These are phyloP conservation scores for Eucalyptus pauciflora DNA, from an alignment of 345 rosid genomes.

Conservation along the genomic window DNA sequence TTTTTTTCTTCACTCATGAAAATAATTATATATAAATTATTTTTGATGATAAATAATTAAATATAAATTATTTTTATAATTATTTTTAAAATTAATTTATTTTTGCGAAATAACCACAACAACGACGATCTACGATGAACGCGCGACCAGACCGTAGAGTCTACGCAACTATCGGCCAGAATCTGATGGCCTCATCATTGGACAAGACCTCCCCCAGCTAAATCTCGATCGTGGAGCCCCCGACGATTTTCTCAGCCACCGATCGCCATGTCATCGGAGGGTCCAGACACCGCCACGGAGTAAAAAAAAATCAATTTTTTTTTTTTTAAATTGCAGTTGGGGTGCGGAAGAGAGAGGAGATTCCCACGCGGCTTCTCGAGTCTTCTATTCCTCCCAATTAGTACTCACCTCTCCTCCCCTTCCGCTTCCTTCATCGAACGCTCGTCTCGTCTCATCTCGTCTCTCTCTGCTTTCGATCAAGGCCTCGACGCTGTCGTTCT, in stretches of 20 bases:
- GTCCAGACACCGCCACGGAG: neutral
- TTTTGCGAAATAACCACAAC: too few relatives aligned
- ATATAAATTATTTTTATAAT: too few relatives aligned
- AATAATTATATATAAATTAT: too few relatives aligned
- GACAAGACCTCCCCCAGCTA: neutral
- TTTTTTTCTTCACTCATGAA: too few relatives aligned
- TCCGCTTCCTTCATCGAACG: neutral
- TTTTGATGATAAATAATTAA: too few relatives aligned
- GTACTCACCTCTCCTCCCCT: neutral
- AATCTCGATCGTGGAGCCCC: neutral
- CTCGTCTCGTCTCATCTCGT: neutral
- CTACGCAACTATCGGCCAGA: neutral
- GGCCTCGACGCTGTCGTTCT: neutral
- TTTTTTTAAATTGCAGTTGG: neutral
- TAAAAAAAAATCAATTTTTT: fast-evolving
- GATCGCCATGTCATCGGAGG: neutral
- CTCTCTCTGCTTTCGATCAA: neutral
- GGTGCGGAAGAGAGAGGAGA: neutral
- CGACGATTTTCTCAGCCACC: neutral
- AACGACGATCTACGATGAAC: too few relatives aligned
- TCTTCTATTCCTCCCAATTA: neutral
- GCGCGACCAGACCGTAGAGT: neutral
- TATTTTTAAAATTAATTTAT: too few relatives aligned
- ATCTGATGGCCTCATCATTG: neutral
- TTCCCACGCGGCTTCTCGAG: slow-evolving; percentile 2